A percentile compares a stretch with the other conserved stretches of the same genome.
Evolutionary conservation across 2,329 filamentous ascomycete species (phyloP).

Genomic region (Trichophyton simii): DNA sequence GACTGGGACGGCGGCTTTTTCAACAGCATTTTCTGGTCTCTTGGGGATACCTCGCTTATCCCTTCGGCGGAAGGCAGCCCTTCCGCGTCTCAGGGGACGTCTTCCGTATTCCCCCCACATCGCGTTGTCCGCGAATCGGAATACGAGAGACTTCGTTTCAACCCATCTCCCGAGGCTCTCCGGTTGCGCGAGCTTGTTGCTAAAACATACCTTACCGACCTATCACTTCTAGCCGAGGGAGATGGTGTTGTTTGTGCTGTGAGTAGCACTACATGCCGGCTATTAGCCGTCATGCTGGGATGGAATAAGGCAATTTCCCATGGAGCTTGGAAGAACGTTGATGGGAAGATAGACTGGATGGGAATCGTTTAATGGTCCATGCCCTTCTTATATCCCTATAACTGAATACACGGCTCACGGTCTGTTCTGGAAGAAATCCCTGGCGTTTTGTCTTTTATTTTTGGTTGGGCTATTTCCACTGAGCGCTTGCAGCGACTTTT

Average conservation of each 20-base stretch:
- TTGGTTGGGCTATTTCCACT: background rate
- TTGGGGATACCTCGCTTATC: slow-evolving; percentile 45
- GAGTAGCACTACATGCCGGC: slow-evolving; percentile 49
- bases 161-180: slow-evolving; percentile 38
- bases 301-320: slow-evolving; percentile 54
- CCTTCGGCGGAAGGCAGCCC: slow-evolving; percentile 24
- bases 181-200: slow-evolving; percentile 61
- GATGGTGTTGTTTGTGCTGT: slow-evolving; percentile 67
- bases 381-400: background rate
- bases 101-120: slow-evolving; percentile 8
- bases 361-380: slow-evolving; percentile 21
- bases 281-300: slow-evolving; percentile 76
- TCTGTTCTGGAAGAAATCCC: background rate
- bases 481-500: slow-evolving; percentile 1
- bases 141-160: slow-evolving; percentile 15
- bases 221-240: slow-evolving; percentile 57
- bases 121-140: slow-evolving; percentile 2
- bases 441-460: background rate
- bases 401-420: background rate
- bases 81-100: slow-evolving; percentile 14
- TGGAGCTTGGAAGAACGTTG: slow-evolving; percentile 65
- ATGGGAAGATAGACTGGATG: slow-evolving; percentile 54
- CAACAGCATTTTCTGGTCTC: slow-evolving; percentile 64
- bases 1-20: slow-evolving; percentile 89
- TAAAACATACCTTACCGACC: slow-evolving; percentile 68